Conservation (phyloP, 2,329 filamentous ascomycete genomes). For the Ophiosphaerella herpotricha region DNA sequence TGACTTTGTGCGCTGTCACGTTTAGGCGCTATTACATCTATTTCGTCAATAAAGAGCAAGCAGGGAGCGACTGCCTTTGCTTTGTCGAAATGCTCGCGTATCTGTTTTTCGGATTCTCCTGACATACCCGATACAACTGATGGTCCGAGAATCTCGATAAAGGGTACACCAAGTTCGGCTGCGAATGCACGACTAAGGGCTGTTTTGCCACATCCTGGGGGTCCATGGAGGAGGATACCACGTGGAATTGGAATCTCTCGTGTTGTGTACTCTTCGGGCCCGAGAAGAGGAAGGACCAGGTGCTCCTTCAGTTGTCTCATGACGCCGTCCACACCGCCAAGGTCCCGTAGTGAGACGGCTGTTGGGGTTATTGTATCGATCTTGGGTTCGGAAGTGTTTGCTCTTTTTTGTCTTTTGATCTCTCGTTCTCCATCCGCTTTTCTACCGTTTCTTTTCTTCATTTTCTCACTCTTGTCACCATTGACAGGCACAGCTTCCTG, state of each 20-base stretch:
- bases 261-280: conserved; percentile 67
- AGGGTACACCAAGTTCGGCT: conserved; percentile 74
- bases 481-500: conserved; percentile 36
- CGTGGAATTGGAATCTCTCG: conserved; percentile 72
- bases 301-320: conserved; percentile 71
- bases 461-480: conserved; percentile 37
- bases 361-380: conserved; percentile 68
- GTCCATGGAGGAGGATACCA: conserved; percentile 79
- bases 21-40: conserved; percentile 89
- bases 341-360: conserved; percentile 69
- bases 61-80: conserved; percentile 85
- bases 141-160: conserved; percentile 80
- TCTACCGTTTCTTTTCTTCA: conserved; percentile 50
- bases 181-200: conserved; percentile 81
- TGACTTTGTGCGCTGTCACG: conserved; percentile 81
- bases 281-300: conserved; percentile 73
- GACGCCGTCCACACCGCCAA: conserved; percentile 77
- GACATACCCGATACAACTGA: conserved; percentile 86
- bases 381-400: conserved; percentile 46
- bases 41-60: conserved; percentile 88
- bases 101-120: conserved; percentile 85
- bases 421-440: conserved; percentile 68
- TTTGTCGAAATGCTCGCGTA: conserved; percentile 84
- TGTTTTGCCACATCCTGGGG: conserved; percentile 85
- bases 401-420: conserved; percentile 65